Evolutionary conservation across 306 rosid genomes (phyloP).

Genomic region (Cucurbita moschata): DNA sequence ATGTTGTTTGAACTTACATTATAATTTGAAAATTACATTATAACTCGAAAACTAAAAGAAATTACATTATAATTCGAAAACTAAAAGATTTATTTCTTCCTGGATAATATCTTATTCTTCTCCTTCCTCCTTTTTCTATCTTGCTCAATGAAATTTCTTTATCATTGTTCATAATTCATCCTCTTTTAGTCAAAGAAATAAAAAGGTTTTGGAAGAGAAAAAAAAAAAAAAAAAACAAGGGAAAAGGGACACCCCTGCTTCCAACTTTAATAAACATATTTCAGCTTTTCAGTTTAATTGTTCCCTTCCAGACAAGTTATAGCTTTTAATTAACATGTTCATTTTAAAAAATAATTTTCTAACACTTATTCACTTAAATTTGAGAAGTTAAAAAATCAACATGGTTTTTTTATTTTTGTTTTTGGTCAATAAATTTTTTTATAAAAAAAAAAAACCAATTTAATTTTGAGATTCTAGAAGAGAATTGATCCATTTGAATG

Average conservation of each 20-base stretch:
- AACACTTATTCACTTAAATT: background rate
- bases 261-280: slow-evolving; percentile 31
- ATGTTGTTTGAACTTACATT: background rate
- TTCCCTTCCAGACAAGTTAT: slow-evolving; percentile 21
- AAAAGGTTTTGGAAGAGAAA: background rate
- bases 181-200: slow-evolving; percentile 14
- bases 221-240: slow-evolving; percentile 11
- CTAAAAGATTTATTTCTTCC: background rate
- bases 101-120: background rate
- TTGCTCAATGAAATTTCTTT: background rate
- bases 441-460: background rate
- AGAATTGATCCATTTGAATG: background rate
- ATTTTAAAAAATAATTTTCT: background rate
- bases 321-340: background rate
- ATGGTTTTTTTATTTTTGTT: no score
- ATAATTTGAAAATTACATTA: background rate
- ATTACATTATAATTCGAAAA: background rate
- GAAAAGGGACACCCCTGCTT: slow-evolving; percentile 21
- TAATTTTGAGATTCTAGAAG: background rate
- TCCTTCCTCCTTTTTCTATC: background rate
- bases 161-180: background rate
- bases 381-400: no score
- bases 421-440: background rate
- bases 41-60: no score
- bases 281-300: slow-evolving; percentile 26